phyloP scores from a whole-genome alignment of 345 rosid genomes.

The Heritiera fomes region DNA sequence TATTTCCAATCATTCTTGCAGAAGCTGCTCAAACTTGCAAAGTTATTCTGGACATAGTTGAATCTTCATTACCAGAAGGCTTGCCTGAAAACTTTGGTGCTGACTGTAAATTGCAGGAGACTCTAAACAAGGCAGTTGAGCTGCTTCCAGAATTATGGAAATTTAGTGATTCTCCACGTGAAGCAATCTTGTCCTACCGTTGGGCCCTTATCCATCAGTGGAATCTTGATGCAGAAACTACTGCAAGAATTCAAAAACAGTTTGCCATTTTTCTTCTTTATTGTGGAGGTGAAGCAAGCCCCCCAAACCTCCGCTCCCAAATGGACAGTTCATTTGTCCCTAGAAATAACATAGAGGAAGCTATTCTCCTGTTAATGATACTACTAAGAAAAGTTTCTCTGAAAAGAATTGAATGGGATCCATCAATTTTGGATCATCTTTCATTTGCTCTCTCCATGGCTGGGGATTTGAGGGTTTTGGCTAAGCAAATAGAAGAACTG shows the following conservation, averaged over 20 bases:
- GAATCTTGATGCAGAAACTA: slow-evolving; percentile 62
- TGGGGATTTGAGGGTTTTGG: slow-evolving; percentile 57
- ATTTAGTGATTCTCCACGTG: slow-evolving; percentile 57
- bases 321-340: slow-evolving; percentile 71
- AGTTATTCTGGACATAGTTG: slow-evolving; percentile 76
- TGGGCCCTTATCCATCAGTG: slow-evolving; percentile 69
- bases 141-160: slow-evolving; percentile 89
- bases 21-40: slow-evolving; percentile 90
- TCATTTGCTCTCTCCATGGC: slow-evolving; percentile 68
- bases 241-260: slow-evolving; percentile 70
- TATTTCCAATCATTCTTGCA: slow-evolving; percentile 47
- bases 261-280: slow-evolving; percentile 78
- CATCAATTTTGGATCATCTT: slow-evolving; percentile 79
- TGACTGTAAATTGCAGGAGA: slow-evolving; percentile 80
- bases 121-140: slow-evolving; percentile 66
- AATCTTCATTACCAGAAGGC: slow-evolving; percentile 74
- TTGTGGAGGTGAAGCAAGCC: slow-evolving; percentile 77
- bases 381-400: slow-evolving; percentile 60
- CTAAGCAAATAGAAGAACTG: slow-evolving; percentile 64
- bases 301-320: slow-evolving; percentile 70
- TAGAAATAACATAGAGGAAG: slow-evolving; percentile 73
- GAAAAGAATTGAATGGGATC: slow-evolving; percentile 68
- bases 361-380: slow-evolving; percentile 76
- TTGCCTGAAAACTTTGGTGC: slow-evolving; percentile 65
- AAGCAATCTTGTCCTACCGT: slow-evolving; percentile 68